These are phyloP conservation scores for Naegleria fowleri DNA, from an alignment of 208 protist genomes.

Conservation along the genomic window DNA sequence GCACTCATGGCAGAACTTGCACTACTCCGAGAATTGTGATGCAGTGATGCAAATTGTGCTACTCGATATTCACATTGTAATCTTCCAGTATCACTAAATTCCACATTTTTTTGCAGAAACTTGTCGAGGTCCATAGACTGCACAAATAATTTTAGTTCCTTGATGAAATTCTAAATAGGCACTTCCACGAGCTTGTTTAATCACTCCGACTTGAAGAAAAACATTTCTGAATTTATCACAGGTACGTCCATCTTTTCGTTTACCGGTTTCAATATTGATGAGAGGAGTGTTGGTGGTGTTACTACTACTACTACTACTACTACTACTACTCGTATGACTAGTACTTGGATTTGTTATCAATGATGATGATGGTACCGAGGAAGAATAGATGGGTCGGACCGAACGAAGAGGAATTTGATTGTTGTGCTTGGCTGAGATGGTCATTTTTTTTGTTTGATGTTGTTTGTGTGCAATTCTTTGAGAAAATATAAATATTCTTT, in stretches of 20 bases:
- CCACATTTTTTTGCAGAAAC: background rate
- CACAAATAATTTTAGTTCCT: constrained; percentile 45
- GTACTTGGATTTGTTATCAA: too few relatives aligned
- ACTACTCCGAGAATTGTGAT: background rate
- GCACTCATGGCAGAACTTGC: background rate
- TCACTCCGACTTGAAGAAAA: constrained; percentile 24
- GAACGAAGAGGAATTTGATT: background rate
- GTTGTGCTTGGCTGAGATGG: background rate
- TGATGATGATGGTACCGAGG: too few relatives aligned
- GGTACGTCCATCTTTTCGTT: constrained; percentile 14
- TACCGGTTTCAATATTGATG: background rate
- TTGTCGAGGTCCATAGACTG: constrained; percentile 45
- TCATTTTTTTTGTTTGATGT: too few relatives aligned
- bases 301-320: background rate
- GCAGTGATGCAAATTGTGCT: constrained; percentile 30
- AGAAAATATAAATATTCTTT: too few relatives aligned
- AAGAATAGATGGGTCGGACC: background rate
- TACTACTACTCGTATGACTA: background rate
- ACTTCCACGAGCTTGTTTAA: constrained; percentile 34
- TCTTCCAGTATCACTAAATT: constrained; percentile 36
- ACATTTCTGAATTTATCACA: constrained; percentile 18
- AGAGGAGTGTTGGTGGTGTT: background rate
- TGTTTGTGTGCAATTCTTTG: too few relatives aligned
- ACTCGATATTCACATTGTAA: constrained; percentile 36
- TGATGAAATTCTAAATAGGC: constrained; percentile 41